Base-by-base conservation (phyloP, 768 basidiomycete species). In the Mycena rosella region DNA sequence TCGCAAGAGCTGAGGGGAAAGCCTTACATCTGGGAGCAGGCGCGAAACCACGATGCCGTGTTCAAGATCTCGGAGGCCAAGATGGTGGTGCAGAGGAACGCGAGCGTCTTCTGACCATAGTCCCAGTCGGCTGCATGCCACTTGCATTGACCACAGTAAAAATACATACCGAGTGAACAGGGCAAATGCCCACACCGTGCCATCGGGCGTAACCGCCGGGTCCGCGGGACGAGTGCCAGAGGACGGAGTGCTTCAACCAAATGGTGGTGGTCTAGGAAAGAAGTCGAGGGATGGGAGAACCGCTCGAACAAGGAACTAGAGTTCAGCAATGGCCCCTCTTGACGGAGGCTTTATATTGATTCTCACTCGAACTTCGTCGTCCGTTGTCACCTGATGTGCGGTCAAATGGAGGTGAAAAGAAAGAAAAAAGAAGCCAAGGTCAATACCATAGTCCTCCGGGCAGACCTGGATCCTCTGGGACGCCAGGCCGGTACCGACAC, bases 1-100 rank as follows among this genome's bases (percentile, higher is more conserved):
- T 22, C 9, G 32, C 24, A 49, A 44, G 51, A n/a, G 47, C 36
- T 32, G n/a, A 29, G 26, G 34, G 27, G 18, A 22, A 42, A 40
- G 17, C 8, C n/a, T 17, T 18, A 67, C 64, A 32, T 58, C 26
- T n/a, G 24, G 22, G 62, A 45, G 27, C 71, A 57, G 9, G 62
- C 56, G 17, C 69, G 71, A 20, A 72, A 15, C 29, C 59, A 36
- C 20, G 60, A 40, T 1, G 58, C 45, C 5, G 58, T 22, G 26
- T 69, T 72, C 45, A 71, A 17, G 32, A 76, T 24, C 44, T 65
- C 44, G 18, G 67, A 55, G 4, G 63, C 51, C 11, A 60, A 60
- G 34, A 78, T 77, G 18, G 66, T 71, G 30, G 72, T 72, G 59
- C 77, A 77, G 67, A 79, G 75, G 52, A 78, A 77, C 59, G 72